These are phyloP conservation scores for Geotrichum restrictum DNA, from an alignment of 1,139 yeast genomes.

Conservation along the genomic window DNA sequence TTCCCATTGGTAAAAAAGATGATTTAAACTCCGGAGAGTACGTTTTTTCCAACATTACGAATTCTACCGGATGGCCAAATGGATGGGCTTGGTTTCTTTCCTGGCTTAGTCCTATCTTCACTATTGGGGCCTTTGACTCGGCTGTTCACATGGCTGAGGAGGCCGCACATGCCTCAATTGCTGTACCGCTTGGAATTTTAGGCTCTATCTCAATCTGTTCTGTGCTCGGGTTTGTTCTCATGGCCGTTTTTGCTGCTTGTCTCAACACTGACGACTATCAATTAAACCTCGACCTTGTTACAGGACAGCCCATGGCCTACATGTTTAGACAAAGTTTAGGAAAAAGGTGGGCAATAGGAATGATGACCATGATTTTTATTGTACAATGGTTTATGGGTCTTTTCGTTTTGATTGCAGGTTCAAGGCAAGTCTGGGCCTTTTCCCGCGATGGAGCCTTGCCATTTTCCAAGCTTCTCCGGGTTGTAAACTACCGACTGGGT, in stretches of 20 bases:
- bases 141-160: conserved; percentile 71
- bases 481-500: conserved; percentile 49
- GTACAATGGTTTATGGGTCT: conserved; percentile 57
- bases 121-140: conserved; percentile 55
- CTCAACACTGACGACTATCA: conserved; percentile 48
- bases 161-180: conserved; percentile 58
- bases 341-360: conserved; percentile 54
- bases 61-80: conserved; percentile 54
- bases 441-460: conserved; percentile 90
- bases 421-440: conserved; percentile 83
- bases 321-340: conserved; percentile 63
- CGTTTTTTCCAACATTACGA: conserved; percentile 56
- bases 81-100: conserved; percentile 64
- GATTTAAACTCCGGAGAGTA: conserved; percentile 37
- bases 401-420: conserved; percentile 69
- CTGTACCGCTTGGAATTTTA: conserved; percentile 65
- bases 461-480: conserved; percentile 49
- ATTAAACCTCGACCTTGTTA: conserved; percentile 36
- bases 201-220: conserved; percentile 56
- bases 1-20: conserved; percentile 42
- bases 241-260: conserved; percentile 54
- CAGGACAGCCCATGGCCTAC: conserved; percentile 51
- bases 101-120: conserved; percentile 56
- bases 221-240: conserved; percentile 56
- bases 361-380: conserved; percentile 33